Evolutionary conservation across 768 basidiomycete genomes (phyloP), one percentile per base, ranked within the genome.

Genomic region (Suillus americanus): DNA sequence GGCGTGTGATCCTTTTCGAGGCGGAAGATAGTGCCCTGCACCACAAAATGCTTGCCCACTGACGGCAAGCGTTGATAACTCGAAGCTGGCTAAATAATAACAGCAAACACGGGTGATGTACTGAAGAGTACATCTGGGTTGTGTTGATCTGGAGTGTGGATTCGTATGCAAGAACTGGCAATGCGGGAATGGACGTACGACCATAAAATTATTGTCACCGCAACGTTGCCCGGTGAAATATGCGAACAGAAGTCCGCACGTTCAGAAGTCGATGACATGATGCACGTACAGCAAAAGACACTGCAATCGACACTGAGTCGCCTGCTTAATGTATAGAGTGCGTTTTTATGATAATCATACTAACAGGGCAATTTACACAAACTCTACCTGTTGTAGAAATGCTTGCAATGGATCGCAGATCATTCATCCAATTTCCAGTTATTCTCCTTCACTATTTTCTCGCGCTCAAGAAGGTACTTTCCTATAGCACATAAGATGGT

Each of bases 371-470:
- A n/a, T 35, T 33, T 54, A 54, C 33, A 33, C 20, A 1, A 54
- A 54, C 33, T 20, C 53, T 12, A 54, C 30, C 30, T 54, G 6
- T 13, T n/a, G 33, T n/a, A 54, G 20, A n/a, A 30, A 28, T 59
- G 38, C 18, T n/a, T 59, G 40, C 57, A 59, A 9, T 10, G 25
- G 28, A 18, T 41, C 40, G 5, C 5, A 14, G 38, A 23, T 65
- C 70, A 80, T 18, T 81, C 78, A 69, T 89, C 86, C 64, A 92
- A 71, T 48, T 75, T 83, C 92, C 92, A 94, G 30, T 85, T 84
- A 70, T 94, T 94, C 73, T 94, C 91, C 71, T 94, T 94, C 57
- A 91, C 79, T 14, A 93, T 76, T 71, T 86, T 89, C 80, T 93
- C 92, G 53, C 89, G 82, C 72, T 94, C 92, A 38, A 94, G 79